These are phyloP conservation scores for Alternaria sp. DNA, from an alignment of 2,329 filamentous ascomycete genomes.

Conservation along the genomic window DNA sequence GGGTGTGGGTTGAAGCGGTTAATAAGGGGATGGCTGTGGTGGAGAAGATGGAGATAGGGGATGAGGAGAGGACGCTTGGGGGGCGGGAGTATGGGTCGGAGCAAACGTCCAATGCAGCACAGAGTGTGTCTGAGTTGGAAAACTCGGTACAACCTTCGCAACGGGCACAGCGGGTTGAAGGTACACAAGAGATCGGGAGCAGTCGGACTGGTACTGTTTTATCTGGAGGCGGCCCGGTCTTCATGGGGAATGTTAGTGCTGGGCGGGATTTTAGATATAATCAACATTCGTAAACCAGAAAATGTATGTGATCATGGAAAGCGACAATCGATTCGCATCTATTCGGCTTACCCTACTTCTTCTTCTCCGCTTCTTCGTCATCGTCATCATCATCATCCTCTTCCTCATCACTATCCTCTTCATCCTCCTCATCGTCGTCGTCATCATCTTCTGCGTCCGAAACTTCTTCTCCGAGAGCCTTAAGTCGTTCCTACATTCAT, in stretches of 20 bases:
- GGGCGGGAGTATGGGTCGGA: no score
- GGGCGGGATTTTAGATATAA: background rate
- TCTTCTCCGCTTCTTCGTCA: background rate
- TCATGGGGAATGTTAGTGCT: background rate
- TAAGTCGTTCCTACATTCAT: conserved; percentile 52
- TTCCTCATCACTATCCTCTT: conserved; percentile 12
- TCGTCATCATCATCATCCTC: background rate
- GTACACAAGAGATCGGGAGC: background rate
- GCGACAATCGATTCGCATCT: background rate
- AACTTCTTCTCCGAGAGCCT: conserved; percentile 54
- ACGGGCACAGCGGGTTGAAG: no score
- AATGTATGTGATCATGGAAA: no score
- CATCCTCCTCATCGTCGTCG: conserved; percentile 28
- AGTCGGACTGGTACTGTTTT: background rate
- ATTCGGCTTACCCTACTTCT: background rate
- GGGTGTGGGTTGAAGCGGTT: background rate
- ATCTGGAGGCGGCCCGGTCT: background rate
- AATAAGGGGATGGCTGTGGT: no score
- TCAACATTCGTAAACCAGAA: background rate
- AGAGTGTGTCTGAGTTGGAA: background rate
- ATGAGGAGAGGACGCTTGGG: no score
- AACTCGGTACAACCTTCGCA: no score
- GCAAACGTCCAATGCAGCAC: no score
- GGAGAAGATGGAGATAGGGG: no score
- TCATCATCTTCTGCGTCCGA: conserved; percentile 51